A percentile compares a stretch with the other conserved stretches of the same genome.
Conservation (phyloP, 768 basidiomycete species). For the Termitomyces sp. region DNA sequence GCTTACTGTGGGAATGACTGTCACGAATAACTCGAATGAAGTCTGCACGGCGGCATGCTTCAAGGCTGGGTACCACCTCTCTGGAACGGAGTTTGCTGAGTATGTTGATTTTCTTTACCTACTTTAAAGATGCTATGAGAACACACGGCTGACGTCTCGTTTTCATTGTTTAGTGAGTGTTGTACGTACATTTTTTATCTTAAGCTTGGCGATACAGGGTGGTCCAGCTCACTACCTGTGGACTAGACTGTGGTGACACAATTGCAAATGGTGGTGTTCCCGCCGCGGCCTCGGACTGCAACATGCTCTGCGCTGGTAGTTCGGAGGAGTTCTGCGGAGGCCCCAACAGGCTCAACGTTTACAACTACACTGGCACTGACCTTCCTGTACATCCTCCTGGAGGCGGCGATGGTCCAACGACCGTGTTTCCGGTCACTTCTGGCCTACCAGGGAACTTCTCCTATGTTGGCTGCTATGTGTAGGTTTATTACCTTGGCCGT, state of each 20-base stretch:
- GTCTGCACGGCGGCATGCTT: slow-evolving; percentile 60
- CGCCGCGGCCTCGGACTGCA: slow-evolving; percentile 48
- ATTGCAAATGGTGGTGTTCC: slow-evolving; percentile 44
- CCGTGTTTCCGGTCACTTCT: slow-evolving; percentile 39
- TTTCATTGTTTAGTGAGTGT: slow-evolving; percentile 40
- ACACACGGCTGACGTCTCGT: slow-evolving; percentile 18
- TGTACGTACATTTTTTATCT: slow-evolving; percentile 32
- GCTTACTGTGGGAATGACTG: slow-evolving; percentile 28
- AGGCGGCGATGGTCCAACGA: slow-evolving; percentile 25
- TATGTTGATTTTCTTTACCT: slow-evolving; percentile 25
- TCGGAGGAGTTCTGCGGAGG: slow-evolving; percentile 68
- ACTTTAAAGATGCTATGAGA: neutral
- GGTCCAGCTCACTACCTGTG: neutral
- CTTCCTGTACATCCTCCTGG: slow-evolving; percentile 32
- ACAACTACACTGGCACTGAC: slow-evolving; percentile 62
- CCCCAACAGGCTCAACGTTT: slow-evolving; percentile 58
- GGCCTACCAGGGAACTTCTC: slow-evolving; percentile 54
- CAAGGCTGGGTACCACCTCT: slow-evolving; percentile 35
- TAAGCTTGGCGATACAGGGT: neutral
- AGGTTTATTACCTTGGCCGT: slow-evolving; percentile 15
- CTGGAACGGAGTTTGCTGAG: slow-evolving; percentile 36
- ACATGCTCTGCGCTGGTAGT: slow-evolving; percentile 63
- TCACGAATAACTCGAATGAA: slow-evolving; percentile 42
- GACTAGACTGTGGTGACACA: slow-evolving; percentile 43
- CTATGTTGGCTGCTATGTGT: slow-evolving; percentile 66